Evolutionary conservation across 345 rosid genomes (phyloP), one percentile per base, ranked within the genome.

Genomic region (Sisymbrium irio): DNA sequence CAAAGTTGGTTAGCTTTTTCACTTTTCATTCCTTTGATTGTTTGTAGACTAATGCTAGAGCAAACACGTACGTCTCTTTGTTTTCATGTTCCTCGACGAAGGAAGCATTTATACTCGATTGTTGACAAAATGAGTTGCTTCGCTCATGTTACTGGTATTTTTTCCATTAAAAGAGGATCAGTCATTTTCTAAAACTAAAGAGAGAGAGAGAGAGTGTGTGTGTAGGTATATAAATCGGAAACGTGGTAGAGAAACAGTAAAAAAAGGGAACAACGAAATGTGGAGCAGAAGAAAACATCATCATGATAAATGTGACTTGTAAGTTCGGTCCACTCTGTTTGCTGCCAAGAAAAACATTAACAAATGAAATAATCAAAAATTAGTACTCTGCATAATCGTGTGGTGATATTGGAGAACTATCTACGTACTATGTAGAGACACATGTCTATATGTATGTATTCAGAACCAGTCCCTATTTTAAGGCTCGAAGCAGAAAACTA

Each of bases 291-390:
- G 33, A 57, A 51, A 65, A 46, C 72, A 74, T 66, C 54, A 67
- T 75, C 62, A 59, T 75, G 20, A 42, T 28, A 40, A 28, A 36
- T 67, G 39, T 59, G 68, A 75, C 78, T 59, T 74, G 7, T 67
- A 67, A 74, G 73, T 67, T 72, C 58, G 37, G 50, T 46, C 72
- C 72, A 73, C 66, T 55, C 50, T 27, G 10, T 51, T 67, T 10
- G 14, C 61, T 51, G 39, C 33, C 71, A 7, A 15, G 9, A 14
- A 25, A 44, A 47, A 46, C 33, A 44, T 20, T n/a, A 66, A 50
- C 33, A 22, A 18, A 35, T 3, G 37, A 41, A 30, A 55, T 22
- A 15, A 42, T n/a, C 40, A 22, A 25, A 44, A 7, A 5, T 4
- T 66, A 66, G 54, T 74, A n/a, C n/a, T n/a, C n/a, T n/a, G n/a